Evolutionary conservation across 2,329 filamentous ascomycete genomes (phyloP).

Genomic region (Alternaria incomplexa): DNA sequence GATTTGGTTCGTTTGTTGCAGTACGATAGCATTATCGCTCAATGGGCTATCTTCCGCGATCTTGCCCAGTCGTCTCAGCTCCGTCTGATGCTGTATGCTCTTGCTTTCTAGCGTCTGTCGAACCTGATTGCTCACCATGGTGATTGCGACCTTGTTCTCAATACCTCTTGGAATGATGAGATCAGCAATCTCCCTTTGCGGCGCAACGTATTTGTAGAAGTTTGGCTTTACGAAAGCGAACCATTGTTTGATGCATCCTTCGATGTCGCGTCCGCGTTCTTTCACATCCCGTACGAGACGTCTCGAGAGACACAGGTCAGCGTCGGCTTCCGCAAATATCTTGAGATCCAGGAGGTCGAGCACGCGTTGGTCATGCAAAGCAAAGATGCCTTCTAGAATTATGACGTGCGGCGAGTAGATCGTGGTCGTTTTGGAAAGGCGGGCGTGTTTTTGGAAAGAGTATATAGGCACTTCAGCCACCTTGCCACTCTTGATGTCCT

Average conservation of each 20-base stretch:
- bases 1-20: constrained; percentile 80
- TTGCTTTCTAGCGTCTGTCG: constrained; percentile 86
- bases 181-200: constrained; percentile 89
- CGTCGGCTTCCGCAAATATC: constrained; percentile 96
- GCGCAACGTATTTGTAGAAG: constrained; percentile 91
- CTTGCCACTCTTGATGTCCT: constrained; percentile 86
- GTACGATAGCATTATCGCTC: constrained; percentile 74
- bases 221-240: constrained; percentile 96
- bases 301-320: constrained; percentile 83
- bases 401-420: constrained; percentile 97
- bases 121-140: constrained; percentile 93
- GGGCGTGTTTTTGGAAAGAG: constrained; percentile 90
- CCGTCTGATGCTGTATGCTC: constrained; percentile 79
- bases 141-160: constrained; percentile 92
- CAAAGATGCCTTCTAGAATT: constrained; percentile 94
- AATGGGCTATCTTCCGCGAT: constrained; percentile 74
- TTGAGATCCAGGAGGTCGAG: constrained; percentile 90
- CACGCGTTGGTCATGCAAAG: constrained; percentile 85
- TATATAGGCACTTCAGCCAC: constrained; percentile 92
- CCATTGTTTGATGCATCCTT: constrained; percentile 98
- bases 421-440: constrained; percentile 77
- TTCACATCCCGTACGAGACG: constrained; percentile 79
- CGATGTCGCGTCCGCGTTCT: constrained; percentile 87
- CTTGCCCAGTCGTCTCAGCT: constrained; percentile 76
- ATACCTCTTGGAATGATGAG: constrained; percentile 95